phyloP scores from a whole-genome alignment of 2,329 filamentous ascomycete genomes.

The Gnomoniopsis sp. region DNA sequence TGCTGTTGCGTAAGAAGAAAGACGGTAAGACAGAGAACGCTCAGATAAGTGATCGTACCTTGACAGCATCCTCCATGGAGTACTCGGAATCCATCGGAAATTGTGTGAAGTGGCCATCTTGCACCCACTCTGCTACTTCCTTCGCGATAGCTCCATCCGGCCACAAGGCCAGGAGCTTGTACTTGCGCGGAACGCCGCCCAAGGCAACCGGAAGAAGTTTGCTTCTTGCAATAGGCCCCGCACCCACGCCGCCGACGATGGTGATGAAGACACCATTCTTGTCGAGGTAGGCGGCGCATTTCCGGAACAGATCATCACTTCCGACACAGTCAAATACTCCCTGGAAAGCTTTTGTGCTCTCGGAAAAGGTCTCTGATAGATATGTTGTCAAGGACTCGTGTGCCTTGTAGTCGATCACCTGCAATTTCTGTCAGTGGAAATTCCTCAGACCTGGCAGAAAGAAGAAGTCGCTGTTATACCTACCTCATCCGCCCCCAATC shows the following conservation, averaged over 20 bases:
- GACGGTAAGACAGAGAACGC: not conserved
- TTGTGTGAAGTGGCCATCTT: slow-evolving; percentile 25
- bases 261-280: slow-evolving; percentile 32
- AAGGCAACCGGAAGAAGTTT: slow-evolving; percentile 28
- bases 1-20: not conserved
- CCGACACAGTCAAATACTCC: slow-evolving; percentile 49
- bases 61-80: slow-evolving; percentile 25
- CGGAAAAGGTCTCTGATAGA: slow-evolving; percentile 24
- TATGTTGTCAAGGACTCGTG: slow-evolving; percentile 33
- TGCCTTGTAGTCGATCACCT: slow-evolving; percentile 40
- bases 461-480: no score
- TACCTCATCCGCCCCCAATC: slow-evolving; percentile 47
- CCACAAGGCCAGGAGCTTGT: slow-evolving; percentile 26
- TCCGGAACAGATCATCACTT: slow-evolving; percentile 40
- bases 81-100: slow-evolving; percentile 30
- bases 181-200: slow-evolving; percentile 29
- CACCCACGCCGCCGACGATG: slow-evolving; percentile 30
- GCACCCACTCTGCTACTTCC: slow-evolving; percentile 25
- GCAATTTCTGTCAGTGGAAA: not conserved
- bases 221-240: slow-evolving; percentile 30
- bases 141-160: slow-evolving; percentile 26
- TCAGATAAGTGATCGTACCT: slow-evolving; percentile 24
- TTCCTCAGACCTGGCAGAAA: no score
- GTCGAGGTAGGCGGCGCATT: slow-evolving; percentile 37
- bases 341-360: slow-evolving; percentile 30